These are phyloP conservation scores for Ilex asprella DNA, from an alignment of 257 asterid species.

Conservation along the genomic window DNA sequence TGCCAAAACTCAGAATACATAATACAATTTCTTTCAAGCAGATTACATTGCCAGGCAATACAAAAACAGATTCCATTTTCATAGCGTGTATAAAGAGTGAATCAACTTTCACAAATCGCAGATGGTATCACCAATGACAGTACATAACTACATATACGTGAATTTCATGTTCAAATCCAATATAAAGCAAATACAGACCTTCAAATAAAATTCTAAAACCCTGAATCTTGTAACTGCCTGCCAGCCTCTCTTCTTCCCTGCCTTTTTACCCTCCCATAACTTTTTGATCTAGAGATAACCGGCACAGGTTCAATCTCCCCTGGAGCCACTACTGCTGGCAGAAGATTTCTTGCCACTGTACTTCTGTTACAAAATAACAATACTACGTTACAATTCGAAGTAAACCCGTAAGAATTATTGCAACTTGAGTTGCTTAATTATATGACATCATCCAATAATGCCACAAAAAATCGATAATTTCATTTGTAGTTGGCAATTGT, in stretches of 20 bases:
- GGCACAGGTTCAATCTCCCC: slow-evolving; percentile 47
- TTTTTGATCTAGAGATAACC: slow-evolving; percentile 10
- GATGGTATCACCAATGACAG: slow-evolving; percentile 31
- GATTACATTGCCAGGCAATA: not conserved
- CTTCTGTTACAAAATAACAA: slow-evolving; percentile 40
- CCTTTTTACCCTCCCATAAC: slow-evolving; percentile 7
- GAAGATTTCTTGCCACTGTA: slow-evolving; percentile 60
- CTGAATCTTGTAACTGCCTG: not conserved
- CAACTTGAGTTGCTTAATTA: not conserved
- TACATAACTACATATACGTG: slow-evolving; percentile 8
- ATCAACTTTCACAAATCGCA: not conserved
- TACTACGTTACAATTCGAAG: not conserved
- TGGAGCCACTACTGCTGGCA: slow-evolving; percentile 49
- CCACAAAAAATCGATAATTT: not conserved
- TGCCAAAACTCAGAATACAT: no score
- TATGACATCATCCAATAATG: slow-evolving; percentile 1
- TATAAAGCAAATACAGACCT: slow-evolving; percentile 40
- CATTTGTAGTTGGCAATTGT: not conserved
- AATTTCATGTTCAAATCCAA: slow-evolving; percentile 25
- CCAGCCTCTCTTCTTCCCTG: not conserved
- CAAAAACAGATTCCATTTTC: not conserved
- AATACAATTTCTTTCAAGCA: not conserved
- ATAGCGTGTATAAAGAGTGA: not conserved
- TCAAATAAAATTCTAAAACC: slow-evolving; percentile 23
- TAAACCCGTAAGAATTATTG: not conserved